Evolutionary conservation across 306 rosid species (phyloP), one percentile per base, ranked within the genome.

Genomic region (Morella rubra): DNA sequence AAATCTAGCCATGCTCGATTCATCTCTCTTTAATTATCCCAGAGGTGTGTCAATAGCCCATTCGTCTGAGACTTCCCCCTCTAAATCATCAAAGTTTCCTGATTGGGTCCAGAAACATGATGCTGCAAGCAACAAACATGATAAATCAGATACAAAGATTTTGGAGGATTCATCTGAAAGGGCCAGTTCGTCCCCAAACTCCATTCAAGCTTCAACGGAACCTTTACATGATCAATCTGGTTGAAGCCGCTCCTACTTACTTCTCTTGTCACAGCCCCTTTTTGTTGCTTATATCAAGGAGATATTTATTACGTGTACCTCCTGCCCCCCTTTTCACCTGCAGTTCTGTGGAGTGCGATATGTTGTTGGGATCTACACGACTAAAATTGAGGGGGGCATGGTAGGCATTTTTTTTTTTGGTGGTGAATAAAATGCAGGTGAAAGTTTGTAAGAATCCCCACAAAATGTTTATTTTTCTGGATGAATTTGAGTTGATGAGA

Each of bases 381-480:
- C 82, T 79, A 46, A 71, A 68, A 81, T 71, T 77, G 58, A 70
- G 84, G 81, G 95, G 90, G 85, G 81, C 77, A 79, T 84, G 81
- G 90, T 79, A 71, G 85, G 84, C 88, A 81, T 83, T 90, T 90
- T 27, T 32, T 32, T 32, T 32, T 86, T 90, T 88, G 85, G 96
- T 80, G 96, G 85, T 89, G 86, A 93, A 93, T 90, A 89, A 90
- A 85, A 79, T 81, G 94, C 97, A 86, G 90, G 94, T 90, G 85
- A 84, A 86, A 85, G 84, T 73, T 86, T 88, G 86, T 84, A 84
- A 83, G 78, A 73, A 69, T 74, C 20, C 42, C 7, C 53, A 8
- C 2, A 32, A 32, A 32, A 32, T 32, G 37, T 40, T 52, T 67
- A 44, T 71, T 24, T 79, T 59, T 46, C 19, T 64, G 82, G 76